phyloP scores from a whole-genome alignment of 768 basidiomycete species.

The Pseudohyphozyma bogoriensis region DNA sequence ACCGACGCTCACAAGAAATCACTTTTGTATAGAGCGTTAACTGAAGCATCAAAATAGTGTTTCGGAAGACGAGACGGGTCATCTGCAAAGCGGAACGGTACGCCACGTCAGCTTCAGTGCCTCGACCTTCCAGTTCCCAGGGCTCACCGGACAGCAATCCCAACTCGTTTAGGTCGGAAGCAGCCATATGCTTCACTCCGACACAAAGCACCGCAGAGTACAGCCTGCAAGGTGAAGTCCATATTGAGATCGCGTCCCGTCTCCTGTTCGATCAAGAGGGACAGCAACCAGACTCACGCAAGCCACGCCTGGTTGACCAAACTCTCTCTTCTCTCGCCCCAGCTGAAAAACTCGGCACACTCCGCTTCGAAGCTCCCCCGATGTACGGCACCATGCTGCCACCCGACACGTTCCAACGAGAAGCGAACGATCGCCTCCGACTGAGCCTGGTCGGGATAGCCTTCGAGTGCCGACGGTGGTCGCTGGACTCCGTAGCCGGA shows the following conservation, averaged over 20 bases:
- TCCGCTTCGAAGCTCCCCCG: slow-evolving; percentile 8
- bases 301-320: slow-evolving; percentile 23
- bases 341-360: slow-evolving; percentile 14
- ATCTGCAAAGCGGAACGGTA: background rate
- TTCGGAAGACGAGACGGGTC: slow-evolving; percentile 5
- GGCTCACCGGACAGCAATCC: background rate
- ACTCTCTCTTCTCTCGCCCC: slow-evolving; percentile 6
- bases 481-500: background rate
- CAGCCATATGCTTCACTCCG: slow-evolving; percentile 20
- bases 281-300: too few species aligned
- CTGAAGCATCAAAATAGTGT: slow-evolving; percentile 17
- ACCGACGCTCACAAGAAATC: slow-evolving; percentile 7
- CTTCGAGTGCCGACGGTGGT: background rate
- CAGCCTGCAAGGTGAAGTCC: too few species aligned
- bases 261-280: too few species aligned
- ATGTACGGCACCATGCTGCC: slow-evolving; percentile 22
- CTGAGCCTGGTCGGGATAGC: background rate
- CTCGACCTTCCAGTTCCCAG: too few species aligned
- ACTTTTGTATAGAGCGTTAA: slow-evolving; percentile 14
- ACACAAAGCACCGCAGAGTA: slow-evolving; percentile 19
- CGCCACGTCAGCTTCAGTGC: too few species aligned
- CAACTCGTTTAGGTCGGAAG: background rate
- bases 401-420: slow-evolving; percentile 16
- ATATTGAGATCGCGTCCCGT: too few species aligned
- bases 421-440: slow-evolving; percentile 7